These are phyloP conservation scores for Parastagonospora nodorum DNA, from an alignment of 2,329 filamentous ascomycete species.

Conservation along the genomic window DNA sequence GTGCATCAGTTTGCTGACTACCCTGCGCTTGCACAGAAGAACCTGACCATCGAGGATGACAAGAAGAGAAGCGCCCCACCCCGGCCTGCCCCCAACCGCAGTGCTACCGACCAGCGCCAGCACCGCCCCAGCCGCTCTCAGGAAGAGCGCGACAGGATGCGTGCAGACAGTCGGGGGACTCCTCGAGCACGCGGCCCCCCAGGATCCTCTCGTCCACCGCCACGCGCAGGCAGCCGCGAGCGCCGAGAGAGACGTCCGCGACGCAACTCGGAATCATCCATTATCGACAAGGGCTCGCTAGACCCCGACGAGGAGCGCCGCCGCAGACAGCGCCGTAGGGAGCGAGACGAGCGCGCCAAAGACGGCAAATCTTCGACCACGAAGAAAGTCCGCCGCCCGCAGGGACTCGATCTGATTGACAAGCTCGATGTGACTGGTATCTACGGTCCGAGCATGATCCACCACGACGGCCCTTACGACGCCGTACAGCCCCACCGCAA, in stretches of 20 bases:
- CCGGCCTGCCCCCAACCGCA: conserved; percentile 50
- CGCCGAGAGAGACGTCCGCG: conserved; percentile 61
- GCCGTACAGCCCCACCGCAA: conserved; percentile 95
- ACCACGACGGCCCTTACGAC: conserved; percentile 97
- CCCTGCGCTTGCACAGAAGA: conserved; percentile 59
- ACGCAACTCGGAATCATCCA: conserved; percentile 80
- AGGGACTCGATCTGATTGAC: conserved; percentile 84
- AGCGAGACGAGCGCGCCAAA: conserved; percentile 53
- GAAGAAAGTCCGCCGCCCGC: conserved; percentile 47
- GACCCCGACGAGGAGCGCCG: conserved; percentile 66
- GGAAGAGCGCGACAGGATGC: conserved; percentile 47
- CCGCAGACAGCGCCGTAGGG: conserved; percentile 54
- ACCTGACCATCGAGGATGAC: conserved; percentile 69
- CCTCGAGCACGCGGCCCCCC: conserved; percentile 46
- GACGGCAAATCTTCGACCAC: conserved; percentile 44
- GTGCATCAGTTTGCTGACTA: conserved; percentile 50
- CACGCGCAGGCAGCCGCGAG: conserved; percentile 40
- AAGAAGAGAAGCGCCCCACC: conserved; percentile 46
- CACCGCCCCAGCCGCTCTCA: conserved; percentile 70
- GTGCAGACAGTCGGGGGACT: conserved; percentile 47
- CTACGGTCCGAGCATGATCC: conserved; percentile 91
- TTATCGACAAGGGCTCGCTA: conserved; percentile 66
- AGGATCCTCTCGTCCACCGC: conserved; percentile 39
- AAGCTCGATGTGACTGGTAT: conserved; percentile 96
- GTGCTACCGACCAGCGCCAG: conserved; percentile 52